Evolutionary conservation across 768 basidiomycete genomes (phyloP).

Genomic region (Auricularia cornea): DNA sequence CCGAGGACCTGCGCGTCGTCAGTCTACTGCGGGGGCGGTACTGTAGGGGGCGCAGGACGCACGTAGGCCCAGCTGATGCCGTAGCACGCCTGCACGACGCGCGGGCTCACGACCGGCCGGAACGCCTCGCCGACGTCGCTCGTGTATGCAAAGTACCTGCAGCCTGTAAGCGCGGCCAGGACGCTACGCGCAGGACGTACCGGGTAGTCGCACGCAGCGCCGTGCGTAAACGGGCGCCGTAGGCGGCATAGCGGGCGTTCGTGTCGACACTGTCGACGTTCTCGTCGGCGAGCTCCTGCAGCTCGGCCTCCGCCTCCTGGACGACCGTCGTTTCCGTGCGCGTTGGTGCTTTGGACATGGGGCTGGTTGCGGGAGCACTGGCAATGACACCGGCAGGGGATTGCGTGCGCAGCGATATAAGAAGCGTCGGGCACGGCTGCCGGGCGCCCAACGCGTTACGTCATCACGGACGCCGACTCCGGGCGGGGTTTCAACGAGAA

Average conservation of each 20-base stretch:
- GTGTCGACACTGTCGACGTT: conserved; percentile 61
- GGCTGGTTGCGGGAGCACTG: too few species aligned
- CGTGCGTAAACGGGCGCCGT: conserved; percentile 69
- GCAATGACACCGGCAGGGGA: too few species aligned
- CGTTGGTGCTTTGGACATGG: background rate
- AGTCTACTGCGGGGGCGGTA: background rate
- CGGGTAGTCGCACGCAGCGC: conserved; percentile 60
- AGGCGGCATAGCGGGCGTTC: conserved; percentile 64
- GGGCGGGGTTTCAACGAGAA: too few species aligned
- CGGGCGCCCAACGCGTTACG: too few species aligned
- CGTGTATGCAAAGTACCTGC: background rate
- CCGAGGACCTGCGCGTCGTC: background rate
- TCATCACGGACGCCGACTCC: too few species aligned
- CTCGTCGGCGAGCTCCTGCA: conserved; percentile 43
- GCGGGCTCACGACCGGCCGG: conserved; percentile 66
- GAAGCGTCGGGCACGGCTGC: too few species aligned
- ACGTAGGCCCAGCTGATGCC: conserved; percentile 76
- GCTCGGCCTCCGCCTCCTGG: conserved; percentile 36
- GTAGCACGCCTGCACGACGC: conserved; percentile 67
- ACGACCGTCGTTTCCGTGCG: conserved; percentile 26
- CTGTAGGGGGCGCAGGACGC: conserved; percentile 10
- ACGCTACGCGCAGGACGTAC: conserved; percentile 69
- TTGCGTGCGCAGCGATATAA: too few species aligned
- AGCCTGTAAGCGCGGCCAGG: conserved; percentile 1
- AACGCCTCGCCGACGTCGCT: conserved; percentile 57